phyloP scores from a whole-genome alignment of 176 grass and related monocot species.

The Musa troglodytarum region DNA sequence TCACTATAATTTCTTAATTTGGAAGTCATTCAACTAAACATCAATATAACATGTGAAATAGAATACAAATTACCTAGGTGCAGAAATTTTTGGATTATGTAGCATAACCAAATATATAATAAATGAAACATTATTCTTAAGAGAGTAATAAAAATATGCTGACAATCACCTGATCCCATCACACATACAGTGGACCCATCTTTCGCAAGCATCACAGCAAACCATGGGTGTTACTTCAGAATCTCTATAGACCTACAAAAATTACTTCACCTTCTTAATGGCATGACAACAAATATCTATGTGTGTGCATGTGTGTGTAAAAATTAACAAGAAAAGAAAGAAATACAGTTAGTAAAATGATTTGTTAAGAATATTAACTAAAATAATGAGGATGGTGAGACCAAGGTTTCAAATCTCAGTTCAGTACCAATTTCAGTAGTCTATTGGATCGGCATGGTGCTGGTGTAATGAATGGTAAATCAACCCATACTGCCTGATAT shows the following conservation, averaged over 20 bases:
- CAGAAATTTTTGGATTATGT: background rate
- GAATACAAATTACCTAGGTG: background rate
- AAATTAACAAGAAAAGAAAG: background rate
- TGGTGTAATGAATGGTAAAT: too few species aligned
- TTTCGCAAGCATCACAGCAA: conserved; percentile 94
- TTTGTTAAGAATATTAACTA: background rate
- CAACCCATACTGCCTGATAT: too few species aligned
- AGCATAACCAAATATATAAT: background rate
- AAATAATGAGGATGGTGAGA: background rate
- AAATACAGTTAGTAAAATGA: background rate
- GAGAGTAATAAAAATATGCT: background rate
- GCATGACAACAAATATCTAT: background rate
- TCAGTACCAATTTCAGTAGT: too few species aligned
- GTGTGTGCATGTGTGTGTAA: too few species aligned
- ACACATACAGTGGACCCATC: conserved; percentile 95
- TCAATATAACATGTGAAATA: background rate
- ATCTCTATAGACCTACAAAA: conserved; percentile 95
- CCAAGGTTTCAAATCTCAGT: too few species aligned
- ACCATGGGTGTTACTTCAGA: conserved; percentile 98
- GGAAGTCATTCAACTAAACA: background rate
- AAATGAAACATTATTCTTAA: conserved; percentile 8
- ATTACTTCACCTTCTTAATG: background rate
- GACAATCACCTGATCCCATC: conserved; percentile 82
- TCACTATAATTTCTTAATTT: too few species aligned
- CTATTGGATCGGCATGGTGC: too few species aligned